A percentile compares a stretch with the other conserved stretches of the same genome.
Evolutionary conservation across 2,329 filamentous ascomycete genomes (phyloP).

Genomic region (Epichloe gansuensis): DNA sequence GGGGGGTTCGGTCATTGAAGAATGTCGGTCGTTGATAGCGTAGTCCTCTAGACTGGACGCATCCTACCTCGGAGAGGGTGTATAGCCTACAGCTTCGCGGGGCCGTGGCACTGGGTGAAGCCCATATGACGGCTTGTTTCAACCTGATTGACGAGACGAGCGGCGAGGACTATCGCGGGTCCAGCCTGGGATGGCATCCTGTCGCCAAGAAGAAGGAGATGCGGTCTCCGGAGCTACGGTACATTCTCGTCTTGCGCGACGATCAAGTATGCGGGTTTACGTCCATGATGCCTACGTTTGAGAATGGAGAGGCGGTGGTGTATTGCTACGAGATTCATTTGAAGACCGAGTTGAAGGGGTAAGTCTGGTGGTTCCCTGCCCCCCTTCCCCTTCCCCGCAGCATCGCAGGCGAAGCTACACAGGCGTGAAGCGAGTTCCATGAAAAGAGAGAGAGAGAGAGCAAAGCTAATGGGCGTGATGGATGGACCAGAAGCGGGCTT

Average conservation of each 20-base stretch:
- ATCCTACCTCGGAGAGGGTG: constrained; percentile 28
- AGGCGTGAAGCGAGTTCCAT: too few relatives aligned
- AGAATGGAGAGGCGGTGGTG: constrained; percentile 51
- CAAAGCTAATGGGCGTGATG: not conserved
- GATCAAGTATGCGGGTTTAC: constrained; percentile 38
- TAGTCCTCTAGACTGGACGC: constrained; percentile 29
- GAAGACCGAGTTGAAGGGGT: constrained; percentile 40
- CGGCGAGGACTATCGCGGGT: constrained; percentile 47
- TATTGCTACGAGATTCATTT: constrained; percentile 76
- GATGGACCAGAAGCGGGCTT: constrained; percentile 41
- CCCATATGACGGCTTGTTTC: constrained; percentile 41
- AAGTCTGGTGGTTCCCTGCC: constrained; percentile 10
- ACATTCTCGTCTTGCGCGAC: constrained; percentile 43
- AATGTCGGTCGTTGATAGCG: not conserved
- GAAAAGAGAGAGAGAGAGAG: too few relatives aligned
- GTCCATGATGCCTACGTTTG: constrained; percentile 60
- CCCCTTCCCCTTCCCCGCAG: not conserved
- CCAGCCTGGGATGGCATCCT: constrained; percentile 50
- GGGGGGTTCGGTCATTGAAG: too few relatives aligned
- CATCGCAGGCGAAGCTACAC: too few relatives aligned
- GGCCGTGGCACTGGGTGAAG: constrained; percentile 24
- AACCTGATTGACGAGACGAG: constrained; percentile 50
- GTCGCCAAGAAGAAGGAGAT: constrained; percentile 53
- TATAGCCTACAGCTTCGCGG: constrained; percentile 33
- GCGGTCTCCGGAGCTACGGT: constrained; percentile 52